Conservation (phyloP, 805 yeast species). For the Debaryomyces tyrocola region DNA sequence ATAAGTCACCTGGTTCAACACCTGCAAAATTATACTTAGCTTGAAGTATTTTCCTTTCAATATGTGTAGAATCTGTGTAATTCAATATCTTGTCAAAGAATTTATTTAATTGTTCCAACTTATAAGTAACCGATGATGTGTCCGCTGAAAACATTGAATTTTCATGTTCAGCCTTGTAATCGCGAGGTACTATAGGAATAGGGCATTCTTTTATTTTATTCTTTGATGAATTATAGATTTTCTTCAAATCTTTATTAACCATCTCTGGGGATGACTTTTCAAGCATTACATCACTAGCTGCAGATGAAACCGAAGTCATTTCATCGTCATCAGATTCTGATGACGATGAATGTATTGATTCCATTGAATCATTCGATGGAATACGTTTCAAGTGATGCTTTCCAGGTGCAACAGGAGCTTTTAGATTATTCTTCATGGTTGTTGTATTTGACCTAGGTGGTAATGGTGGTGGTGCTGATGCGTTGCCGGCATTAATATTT, state of each 20-base stretch:
- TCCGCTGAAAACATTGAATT: conserved; percentile 10
- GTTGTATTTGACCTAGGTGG: conserved; percentile 32
- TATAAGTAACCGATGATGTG: conserved; percentile 23
- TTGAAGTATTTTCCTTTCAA: conserved; percentile 6
- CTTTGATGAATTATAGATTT: conserved; percentile 33
- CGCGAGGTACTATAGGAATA: conserved; percentile 9
- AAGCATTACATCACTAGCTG: conserved; percentile 15
- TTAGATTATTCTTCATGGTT: neutral
- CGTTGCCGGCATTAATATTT: conserved; percentile 1
- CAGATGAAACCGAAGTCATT: conserved; percentile 11
- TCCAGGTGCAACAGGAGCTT: conserved; percentile 5
- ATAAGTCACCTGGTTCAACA: conserved; percentile 35
- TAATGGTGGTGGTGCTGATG: conserved; percentile 24
- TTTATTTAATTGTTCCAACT: conserved; percentile 21
- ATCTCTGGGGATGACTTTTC: conserved; percentile 15
- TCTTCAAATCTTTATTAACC: conserved; percentile 19
- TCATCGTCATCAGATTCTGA: conserved; percentile 7
- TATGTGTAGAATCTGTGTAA: neutral
- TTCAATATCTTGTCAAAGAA: conserved; percentile 20
- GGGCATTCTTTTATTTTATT: conserved; percentile 36
- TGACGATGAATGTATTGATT: conserved; percentile 8
- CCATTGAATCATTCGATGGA: conserved; percentile 7
- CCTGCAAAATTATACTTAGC: conserved; percentile 30
- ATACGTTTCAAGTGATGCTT: neutral
- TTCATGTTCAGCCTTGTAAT: neutral